phyloP scores from a whole-genome alignment of 345 rosid genomes.

The Durio zibethinus region DNA sequence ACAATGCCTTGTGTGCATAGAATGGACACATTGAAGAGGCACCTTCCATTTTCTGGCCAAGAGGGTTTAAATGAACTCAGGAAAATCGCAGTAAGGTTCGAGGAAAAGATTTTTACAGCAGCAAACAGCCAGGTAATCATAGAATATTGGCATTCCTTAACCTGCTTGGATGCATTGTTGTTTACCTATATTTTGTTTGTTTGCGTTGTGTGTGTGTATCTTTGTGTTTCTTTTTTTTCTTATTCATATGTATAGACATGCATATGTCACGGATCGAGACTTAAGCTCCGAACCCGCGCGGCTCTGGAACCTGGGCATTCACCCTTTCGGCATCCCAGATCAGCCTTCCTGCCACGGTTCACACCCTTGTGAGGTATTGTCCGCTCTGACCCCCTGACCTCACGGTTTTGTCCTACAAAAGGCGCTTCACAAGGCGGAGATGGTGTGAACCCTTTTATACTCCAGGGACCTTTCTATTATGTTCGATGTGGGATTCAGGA shows the following conservation, averaged over 20 bases:
- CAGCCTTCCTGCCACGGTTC: no score
- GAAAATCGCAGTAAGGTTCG: slow-evolving; percentile 73
- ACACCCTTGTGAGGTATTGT: no score
- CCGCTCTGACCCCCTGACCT: no score
- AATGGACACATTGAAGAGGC: slow-evolving; percentile 61
- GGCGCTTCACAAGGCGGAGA: no score
- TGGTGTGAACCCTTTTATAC: no score
- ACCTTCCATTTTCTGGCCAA: slow-evolving; percentile 55
- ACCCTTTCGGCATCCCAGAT: no score
- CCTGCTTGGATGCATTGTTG: not conserved
- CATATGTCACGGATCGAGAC: no score
- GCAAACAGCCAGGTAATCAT: slow-evolving; percentile 62
- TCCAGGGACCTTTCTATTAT: no score
- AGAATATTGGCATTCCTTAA: not conserved
- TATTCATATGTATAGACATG: not conserved
- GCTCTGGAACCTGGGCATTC: no score
- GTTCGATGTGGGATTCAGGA: no score
- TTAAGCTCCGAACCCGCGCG: no score
- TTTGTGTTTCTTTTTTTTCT: not conserved
- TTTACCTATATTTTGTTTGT: not conserved
- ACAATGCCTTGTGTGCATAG: slow-evolving; percentile 29
- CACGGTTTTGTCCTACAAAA: no score
- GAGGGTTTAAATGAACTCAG: slow-evolving; percentile 67
- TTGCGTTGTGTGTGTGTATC: not conserved
- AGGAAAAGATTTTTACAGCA: slow-evolving; percentile 64